Base-by-base conservation (phyloP, 306 rosid species). In the Casuarina equisetifolia region DNA sequence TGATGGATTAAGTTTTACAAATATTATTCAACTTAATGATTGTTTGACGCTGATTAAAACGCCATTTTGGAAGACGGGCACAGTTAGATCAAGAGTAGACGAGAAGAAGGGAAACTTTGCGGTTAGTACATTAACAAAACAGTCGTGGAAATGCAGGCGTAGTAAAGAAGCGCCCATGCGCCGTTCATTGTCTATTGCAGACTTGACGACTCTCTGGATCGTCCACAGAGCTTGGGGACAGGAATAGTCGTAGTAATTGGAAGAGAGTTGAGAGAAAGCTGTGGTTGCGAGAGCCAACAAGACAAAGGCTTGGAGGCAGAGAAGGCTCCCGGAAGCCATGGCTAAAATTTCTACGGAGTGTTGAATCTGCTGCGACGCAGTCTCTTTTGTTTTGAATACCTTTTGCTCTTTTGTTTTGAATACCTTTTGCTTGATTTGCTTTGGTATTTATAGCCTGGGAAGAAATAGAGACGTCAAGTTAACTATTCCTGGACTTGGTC, bases 71-170 rank as follows among this genome's bases (percentile, higher is more conserved):
- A 15, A 57, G n/a, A 57, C 20, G 9, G 32, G 3, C n/a, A 32
- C 0, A 4, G 36, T 44, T 44, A 44, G 48, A 3, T 44, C 48
- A 44, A 44, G 48, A 44, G 0, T 3, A 44, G 48, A 44, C 48
- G 2, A 45, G 9, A 11, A 6, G 35, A 40, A 17, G 13, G 3
- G 63, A 35, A 19, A 35, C 36, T 19, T 42, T 11, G 20, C 2
- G 8, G 48, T 44, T 44, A 6, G 48, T 3, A 80, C 89, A 1
- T 86, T 83, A 46, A 86, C 87, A 74, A 86, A 86, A 35, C 90
- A 86, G 38, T 86, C 90, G 74, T 86, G 90, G 67, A 86, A 86
- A 73, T 83, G 85, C 75, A 86, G 36, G 2, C 87, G 87, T 13
- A 86, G 80, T 39, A 86, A 49, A 9, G 90, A 86, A 35, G 84